Evolutionary conservation across 768 basidiomycete species (phyloP), one percentile per base, ranked within the genome.

Genomic region (Boletus rubescentipes): DNA sequence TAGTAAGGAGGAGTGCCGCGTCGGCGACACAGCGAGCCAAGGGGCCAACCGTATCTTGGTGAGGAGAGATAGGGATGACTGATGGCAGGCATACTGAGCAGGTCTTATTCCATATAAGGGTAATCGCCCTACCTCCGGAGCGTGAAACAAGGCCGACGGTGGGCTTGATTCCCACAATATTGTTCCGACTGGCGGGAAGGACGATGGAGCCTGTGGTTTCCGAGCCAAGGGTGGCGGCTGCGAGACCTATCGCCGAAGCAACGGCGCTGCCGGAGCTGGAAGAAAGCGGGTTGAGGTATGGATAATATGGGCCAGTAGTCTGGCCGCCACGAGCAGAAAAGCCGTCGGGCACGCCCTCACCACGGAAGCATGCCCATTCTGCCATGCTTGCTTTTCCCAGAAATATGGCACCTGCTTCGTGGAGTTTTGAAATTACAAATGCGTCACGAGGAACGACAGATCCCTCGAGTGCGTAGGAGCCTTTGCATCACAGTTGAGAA

Each of bases 161-260:
- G 8, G 78, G 73, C 38, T 77, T 75, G 44, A 64, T 66, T 70
- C 77, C 77, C 7, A 75, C 80, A 10, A 81, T 45, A 49, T 79
- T 79, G 57, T 75, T 77, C 34, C 66, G 60, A 50, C 71, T 72
- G 18, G 72, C 67, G 0, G 80, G 81, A 15, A 66, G 74, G 21
- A 75, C 69, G 50, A 81, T 79, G 32, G 74, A 77, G 2, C 79
- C 79, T 45, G 78, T 75, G 14, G 75, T 80, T 65, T 80, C 80
- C 2, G 75, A 71, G 15, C 81, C 80, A 20, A 81, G 67, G 7
- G 75, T 30, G 7, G 60, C 77, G 2, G 77, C 70, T 1, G 72
- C 69, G n/a, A 81, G 71, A 18, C 80, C 78, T 39, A 81, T 67
- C 4, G 79, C 67, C 10, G 67, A 63, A 54, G 52, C 73, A 21